Evolutionary conservation across 352 stramenopile genomes (phyloP), one percentile per base, ranked within the genome.

Genomic region (Phytophthora crassamura): DNA sequence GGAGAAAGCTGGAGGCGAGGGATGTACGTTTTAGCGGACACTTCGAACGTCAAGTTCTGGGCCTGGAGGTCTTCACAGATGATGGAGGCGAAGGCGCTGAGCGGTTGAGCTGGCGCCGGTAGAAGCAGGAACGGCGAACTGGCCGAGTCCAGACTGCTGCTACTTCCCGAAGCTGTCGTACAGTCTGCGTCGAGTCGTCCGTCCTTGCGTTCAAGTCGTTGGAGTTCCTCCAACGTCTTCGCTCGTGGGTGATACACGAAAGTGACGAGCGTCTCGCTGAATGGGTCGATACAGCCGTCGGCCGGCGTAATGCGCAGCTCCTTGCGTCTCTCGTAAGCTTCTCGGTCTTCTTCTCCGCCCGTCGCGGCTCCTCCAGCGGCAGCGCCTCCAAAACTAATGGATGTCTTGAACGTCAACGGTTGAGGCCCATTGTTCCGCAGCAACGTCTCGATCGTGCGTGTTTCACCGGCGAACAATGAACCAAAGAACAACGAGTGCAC

Each of bases 401-500:
- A 78, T 8, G 80, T 82, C 41, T 87, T 79, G 53, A 93, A 95
- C 7, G 65, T 49, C 15, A 95, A 47, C 1, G 81, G 84, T 28
- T 85, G 69, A 0, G 88, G 88, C 0, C 86, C 88, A 47, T 96
- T 94, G 67, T 96, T 94, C 15, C 78, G 74, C 28, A 94, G 42
- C 12, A 93, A 25, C 1, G 86, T 92, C 58, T 91, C 80, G 34
- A 94, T 78, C 0, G 64, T 60, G 15, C 71, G 69, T 3, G 41
- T 75, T 46, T 94, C 88, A 3, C 88, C 84, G 0, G 80, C 72
- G 50, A 94, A 90, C 6, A 95, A 61, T 12, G 83, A 82, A 1
- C 88, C 86, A 62, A 96, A 94, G 51, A 82, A 82, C 5, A 96
- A 56, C 7, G 50, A 74, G 5, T 69, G 69, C 5, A 94, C 75